These are phyloP conservation scores for Pleochaeta shiraiana DNA, from an alignment of 2,329 filamentous ascomycete species.

Conservation along the genomic window DNA sequence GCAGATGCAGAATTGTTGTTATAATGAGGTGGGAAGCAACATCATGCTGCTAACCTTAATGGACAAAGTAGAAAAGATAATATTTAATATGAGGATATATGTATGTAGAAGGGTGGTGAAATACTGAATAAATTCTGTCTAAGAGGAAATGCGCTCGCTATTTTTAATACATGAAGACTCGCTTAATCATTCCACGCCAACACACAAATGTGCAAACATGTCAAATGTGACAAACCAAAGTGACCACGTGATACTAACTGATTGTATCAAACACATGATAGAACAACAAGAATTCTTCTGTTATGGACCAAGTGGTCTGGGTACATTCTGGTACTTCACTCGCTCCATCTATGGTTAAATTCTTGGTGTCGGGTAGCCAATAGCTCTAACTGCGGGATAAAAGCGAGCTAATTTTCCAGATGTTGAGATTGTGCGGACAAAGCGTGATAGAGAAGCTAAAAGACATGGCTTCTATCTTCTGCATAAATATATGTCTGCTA, in stretches of 20 bases:
- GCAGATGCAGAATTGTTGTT: no score
- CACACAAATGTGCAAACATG: not conserved
- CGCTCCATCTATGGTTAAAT: no score
- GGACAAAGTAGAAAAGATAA: not conserved
- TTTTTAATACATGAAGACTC: not conserved
- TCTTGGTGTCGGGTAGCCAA: no score
- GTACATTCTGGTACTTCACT: no score
- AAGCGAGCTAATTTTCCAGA: not conserved
- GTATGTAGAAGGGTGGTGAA: not conserved
- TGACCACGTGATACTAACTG: conserved; percentile 1
- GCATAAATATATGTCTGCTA: not conserved
- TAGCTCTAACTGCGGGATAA: no score
- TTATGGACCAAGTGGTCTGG: no score
- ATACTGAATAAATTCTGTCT: not conserved
- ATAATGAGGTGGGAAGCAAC: not conserved
- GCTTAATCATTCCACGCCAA: not conserved
- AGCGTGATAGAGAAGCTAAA: not conserved
- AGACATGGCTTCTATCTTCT: not conserved
- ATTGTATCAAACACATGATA: conserved; percentile 1
- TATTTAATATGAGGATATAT: not conserved
- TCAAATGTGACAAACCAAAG: not conserved
- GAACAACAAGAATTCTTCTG: no score
- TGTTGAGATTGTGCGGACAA: not conserved
- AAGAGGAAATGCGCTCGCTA: not conserved
- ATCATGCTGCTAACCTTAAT: not conserved